A percentile compares a stretch with the other conserved stretches of the same genome.
Conservation (phyloP, 139 green algal genomes). For the Trebouxia sp. region DNA sequence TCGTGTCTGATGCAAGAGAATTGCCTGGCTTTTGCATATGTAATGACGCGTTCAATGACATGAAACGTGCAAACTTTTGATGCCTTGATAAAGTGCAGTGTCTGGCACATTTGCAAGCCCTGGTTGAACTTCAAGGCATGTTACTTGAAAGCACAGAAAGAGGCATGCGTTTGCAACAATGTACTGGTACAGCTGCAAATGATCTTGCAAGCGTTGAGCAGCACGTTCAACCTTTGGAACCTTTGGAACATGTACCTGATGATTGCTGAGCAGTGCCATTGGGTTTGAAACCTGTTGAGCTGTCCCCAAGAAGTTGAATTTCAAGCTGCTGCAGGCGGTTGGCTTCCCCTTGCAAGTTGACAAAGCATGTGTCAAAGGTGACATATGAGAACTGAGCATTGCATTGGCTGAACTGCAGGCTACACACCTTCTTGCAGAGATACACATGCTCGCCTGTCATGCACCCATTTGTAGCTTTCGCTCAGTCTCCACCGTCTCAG, state of each 20-base stretch:
- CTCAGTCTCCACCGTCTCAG: slow-evolving; percentile 67
- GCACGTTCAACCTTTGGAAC: no score
- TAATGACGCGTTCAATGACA: background rate
- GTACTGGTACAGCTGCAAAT: no score
- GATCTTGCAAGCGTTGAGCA: no score
- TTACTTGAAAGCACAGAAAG: no score
- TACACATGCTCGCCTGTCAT: slow-evolving; percentile 60
- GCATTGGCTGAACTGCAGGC: background rate
- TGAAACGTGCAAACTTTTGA: background rate
- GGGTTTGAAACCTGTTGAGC: slow-evolving; percentile 46
- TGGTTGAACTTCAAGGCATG: no score
- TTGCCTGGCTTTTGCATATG: background rate
- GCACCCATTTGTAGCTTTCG: slow-evolving; percentile 83
- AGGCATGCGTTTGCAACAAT: no score
- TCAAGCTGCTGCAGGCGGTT: slow-evolving; percentile 63
- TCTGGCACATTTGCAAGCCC: no score
- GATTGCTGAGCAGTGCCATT: slow-evolving; percentile 28
- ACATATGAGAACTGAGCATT: background rate
- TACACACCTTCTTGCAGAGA: slow-evolving; percentile 56
- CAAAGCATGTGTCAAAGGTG: background rate
- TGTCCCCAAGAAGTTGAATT: slow-evolving; percentile 51
- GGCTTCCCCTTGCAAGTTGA: slow-evolving; percentile 49
- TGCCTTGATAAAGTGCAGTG: no score
- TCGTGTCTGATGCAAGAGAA: background rate
- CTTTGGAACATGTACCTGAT: background rate